Percentiles rank a stretch among this genome's conserved stretches.
phyloP scores from a whole-genome alignment of 768 basidiomycete species.

The Exsudoporus frostii region DNA sequence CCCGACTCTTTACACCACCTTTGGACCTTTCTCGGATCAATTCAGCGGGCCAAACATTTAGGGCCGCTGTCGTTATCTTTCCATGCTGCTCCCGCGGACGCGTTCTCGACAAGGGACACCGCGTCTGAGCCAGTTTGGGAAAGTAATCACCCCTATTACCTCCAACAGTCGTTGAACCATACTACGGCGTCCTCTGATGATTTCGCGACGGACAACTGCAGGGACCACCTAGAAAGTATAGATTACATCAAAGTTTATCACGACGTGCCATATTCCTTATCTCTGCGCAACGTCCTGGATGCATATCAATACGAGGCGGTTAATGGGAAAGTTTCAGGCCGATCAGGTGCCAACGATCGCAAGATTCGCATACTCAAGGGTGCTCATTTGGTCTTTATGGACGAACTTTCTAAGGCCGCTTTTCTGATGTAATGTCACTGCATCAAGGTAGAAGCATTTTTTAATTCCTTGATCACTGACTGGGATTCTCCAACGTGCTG shows the following conservation, averaged over 20 bases:
- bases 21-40: conserved; percentile 47
- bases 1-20: conserved; percentile 38
- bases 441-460: conserved; percentile 18
- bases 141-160: conserved; percentile 24
- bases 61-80: conserved; percentile 53
- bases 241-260: conserved; percentile 63
- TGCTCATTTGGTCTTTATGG: conserved; percentile 46
- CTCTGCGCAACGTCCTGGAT: conserved; percentile 49
- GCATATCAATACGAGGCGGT: conserved; percentile 41
- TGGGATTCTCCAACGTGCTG: conserved; percentile 20
- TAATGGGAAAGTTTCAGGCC: conserved; percentile 11
- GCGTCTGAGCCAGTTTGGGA: conserved; percentile 21
- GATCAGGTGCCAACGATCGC: conserved; percentile 26
- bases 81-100: conserved; percentile 31
- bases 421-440: conserved; percentile 36
- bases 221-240: conserved; percentile 27
- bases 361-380: conserved; percentile 48
- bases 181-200: conserved; percentile 5
- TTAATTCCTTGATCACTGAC: conserved; percentile 3
- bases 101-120: conserved; percentile 8
- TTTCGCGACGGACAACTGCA: conserved; percentile 15
- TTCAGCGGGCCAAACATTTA: conserved; percentile 36
- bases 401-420: conserved; percentile 43
- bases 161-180: conserved; percentile 13
- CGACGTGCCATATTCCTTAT: conserved; percentile 46